Evolutionary conservation across 257 asterid species (phyloP).

Genomic region (Ophiorrhiza pumila): DNA sequence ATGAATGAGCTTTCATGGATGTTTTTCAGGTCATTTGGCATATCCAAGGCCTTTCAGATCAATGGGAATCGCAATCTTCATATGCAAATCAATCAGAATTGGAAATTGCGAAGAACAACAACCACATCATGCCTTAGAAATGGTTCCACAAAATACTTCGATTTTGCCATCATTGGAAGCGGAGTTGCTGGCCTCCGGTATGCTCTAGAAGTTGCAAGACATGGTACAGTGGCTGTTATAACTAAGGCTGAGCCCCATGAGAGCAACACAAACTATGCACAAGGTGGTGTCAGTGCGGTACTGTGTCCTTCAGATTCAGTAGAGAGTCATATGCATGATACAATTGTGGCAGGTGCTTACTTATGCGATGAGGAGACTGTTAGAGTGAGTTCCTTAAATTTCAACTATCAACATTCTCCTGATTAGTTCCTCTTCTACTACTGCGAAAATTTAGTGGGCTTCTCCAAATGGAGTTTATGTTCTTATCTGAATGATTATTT

Average conservation of each 20-base stretch:
- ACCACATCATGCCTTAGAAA: conserved; percentile 52
- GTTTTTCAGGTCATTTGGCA: conserved; percentile 58
- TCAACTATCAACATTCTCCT: background rate
- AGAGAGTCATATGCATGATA: conserved; percentile 90
- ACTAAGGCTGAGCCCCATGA: conserved; percentile 98
- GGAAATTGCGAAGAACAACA: conserved; percentile 35
- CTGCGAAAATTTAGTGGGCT: background rate
- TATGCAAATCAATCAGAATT: conserved; percentile 31
- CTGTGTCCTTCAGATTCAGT: conserved; percentile 92
- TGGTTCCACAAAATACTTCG: conserved; percentile 64
- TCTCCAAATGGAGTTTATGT: background rate
- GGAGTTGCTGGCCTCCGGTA: conserved; percentile 99
- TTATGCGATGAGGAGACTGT: conserved; percentile 98
- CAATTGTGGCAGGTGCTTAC: conserved; percentile 97
- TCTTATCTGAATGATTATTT: background rate
- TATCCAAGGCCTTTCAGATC: conserved; percentile 41
- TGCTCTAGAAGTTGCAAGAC: conserved; percentile 94
- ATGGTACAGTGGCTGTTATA: conserved; percentile 87
- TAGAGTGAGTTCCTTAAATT: conserved; percentile 52
- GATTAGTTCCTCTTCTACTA: background rate
- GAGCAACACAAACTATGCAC: conserved; percentile 98
- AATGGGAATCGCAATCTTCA: conserved; percentile 26
- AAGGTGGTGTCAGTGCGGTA: conserved; percentile 99
- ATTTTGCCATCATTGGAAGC: conserved; percentile 90
- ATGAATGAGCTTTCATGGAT: conserved; percentile 13